These are phyloP conservation scores for Chamaecyparis obtusa DNA, from an alignment of 75 land plant genomes.

Conservation along the genomic window DNA sequence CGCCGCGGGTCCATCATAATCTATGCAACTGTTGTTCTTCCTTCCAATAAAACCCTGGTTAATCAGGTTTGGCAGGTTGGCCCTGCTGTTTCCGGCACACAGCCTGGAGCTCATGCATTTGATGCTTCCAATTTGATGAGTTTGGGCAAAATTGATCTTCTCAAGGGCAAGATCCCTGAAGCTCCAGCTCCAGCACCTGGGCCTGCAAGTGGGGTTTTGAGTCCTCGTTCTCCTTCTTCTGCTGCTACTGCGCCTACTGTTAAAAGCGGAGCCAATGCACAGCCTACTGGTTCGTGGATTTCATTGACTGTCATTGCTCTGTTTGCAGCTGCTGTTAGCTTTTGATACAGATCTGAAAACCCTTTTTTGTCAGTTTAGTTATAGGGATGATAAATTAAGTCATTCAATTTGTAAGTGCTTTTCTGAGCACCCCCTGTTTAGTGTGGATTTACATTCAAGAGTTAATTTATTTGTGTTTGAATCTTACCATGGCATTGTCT, in stretches of 20 bases:
- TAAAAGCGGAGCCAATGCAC: not conserved
- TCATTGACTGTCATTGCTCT: not conserved
- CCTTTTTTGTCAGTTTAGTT: not conserved
- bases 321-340: not conserved
- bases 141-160: not conserved
- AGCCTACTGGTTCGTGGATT: not conserved
- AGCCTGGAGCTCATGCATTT: not conserved
- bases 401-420: not conserved
- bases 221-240: not conserved
- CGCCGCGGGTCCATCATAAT: not conserved
- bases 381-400: not conserved
- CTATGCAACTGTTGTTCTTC: not conserved
- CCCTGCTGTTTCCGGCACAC: not conserved
- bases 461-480: not conserved
- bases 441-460: not conserved
- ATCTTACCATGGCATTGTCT: too few species aligned
- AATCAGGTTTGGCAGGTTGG: slow-evolving; percentile 11
- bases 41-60: not conserved
- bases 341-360: not conserved
- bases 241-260: not conserved
- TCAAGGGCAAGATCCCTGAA: too few species aligned
- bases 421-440: too few species aligned
- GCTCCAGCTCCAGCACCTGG: not conserved
- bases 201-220: not conserved
- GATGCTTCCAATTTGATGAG: not conserved